Base-by-base conservation (phyloP, 1,284 basidiomycete genomes). In the Malassezia slooffiae region DNA sequence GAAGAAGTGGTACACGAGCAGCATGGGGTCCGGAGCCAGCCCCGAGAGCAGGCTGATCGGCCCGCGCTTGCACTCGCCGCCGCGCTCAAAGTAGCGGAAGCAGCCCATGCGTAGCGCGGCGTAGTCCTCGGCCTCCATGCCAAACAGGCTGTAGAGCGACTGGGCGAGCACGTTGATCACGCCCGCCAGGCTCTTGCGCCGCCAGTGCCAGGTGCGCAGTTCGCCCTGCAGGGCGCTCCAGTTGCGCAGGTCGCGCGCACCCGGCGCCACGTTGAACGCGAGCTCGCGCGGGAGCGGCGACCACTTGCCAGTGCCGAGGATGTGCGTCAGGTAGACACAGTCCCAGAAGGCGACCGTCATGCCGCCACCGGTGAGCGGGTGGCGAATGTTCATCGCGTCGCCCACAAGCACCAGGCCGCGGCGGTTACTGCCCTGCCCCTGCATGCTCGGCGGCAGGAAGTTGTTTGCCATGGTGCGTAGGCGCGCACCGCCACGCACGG, bases 361-460 rank as follows among this genome's bases (percentile, higher is more conserved):
- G 16, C 66, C 66, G 57, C 73, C 91, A 9, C 93, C 93, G 0
- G 91, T 97, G 10, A 99, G 76, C 0, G 93, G 91, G 71, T 99
- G 93, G 1, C 93, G 83, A 90, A 97, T 97, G 70, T 97, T 99
- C 83, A 89, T 91, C 1, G 91, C 82, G 70, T 97, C 93, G 4
- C 93, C 93, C 30, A 95, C 75, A 44, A 97, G 78, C 52, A 97
- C 75, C 7, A 81, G 81, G 16, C 90, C 89, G 41, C 79, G 74
- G 50, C 80, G 56, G 6, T 64, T 48, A 20, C 60, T 45, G 43
- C 26, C 57, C 57, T 82, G 42, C 10, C 84, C 85, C 68, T 96
- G 93, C 62, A 83, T 76, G 13, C 81, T 76, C 0, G 90, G 75
- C 0, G 90, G 87, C 3, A 99, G 76, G 75, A 87, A 95, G 0